Base-by-base conservation (phyloP, 176 grass and related monocot genomes). In the Microstegium vimineum region DNA sequence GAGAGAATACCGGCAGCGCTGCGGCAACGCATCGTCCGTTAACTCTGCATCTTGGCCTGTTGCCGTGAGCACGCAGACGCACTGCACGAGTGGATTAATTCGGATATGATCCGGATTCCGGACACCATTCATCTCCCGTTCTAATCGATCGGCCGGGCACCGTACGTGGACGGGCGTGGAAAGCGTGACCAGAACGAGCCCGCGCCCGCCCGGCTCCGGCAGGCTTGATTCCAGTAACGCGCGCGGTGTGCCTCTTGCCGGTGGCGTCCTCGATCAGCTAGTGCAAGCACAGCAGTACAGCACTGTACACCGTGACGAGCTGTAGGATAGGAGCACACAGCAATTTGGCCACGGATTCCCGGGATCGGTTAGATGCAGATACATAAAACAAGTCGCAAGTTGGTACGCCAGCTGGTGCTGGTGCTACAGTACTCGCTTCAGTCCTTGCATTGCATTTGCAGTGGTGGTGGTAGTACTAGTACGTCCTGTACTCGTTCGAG, bases 21-120 rank as follows among this genome's bases (percentile, higher is more conserved):
- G 54, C 8, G 2, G 31, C 12, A 18, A 12, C 56, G 17, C 5
- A 65, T 17, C 71, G 35, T 23, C 62, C 13, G 25, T 18, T 65
- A 31, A 78, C 76, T n/a, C 76, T 43, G 18, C 76, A 65, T 6
- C 32, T 66, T 79, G 76, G 76, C 76, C 2, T 27, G 25, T 43
- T 45, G 43, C 62, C 32, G 22, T 26, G 23, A 15, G n/a, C 31
- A 5, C 36, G 76, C 56, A 10, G 20, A 23, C 20, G 8, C 46
- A 17, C 13, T n/a, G n/a, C n/a, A 16, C 27, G 25, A 32, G 25
- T 54, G 17, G 32, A 54, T 40, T n/a, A n/a, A n/a, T n/a, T n/a
- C 40, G 47, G 46, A 51, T 51, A 22, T 52, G 59, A 66, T 25
- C 76, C 49, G 43, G 33, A 66, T 33, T 33, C 33, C 43, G 33